phyloP scores from a whole-genome alignment of 2,329 filamentous ascomycete genomes.

The Tolypocladium endophyticum region DNA sequence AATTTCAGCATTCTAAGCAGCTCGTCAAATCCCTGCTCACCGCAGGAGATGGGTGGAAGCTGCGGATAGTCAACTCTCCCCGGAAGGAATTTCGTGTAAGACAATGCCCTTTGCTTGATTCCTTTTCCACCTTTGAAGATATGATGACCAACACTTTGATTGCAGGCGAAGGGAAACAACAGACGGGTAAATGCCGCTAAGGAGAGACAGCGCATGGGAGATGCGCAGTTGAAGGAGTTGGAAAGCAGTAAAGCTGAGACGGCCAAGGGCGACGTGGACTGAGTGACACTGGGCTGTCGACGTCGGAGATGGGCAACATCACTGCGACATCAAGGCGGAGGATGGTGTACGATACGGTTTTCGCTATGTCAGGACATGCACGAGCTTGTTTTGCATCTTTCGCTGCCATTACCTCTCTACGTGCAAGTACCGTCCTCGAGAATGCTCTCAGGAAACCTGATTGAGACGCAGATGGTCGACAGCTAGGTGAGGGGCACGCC shows the following conservation, averaged over 20 bases:
- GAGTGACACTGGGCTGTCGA: neutral
- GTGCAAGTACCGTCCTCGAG: too few species aligned
- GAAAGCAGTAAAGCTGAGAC: neutral
- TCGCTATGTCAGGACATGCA: neutral
- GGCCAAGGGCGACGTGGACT: neutral
- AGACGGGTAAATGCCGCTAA: slow-evolving; percentile 1
- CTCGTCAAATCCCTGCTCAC: slow-evolving; percentile 16
- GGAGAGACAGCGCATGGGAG: neutral
- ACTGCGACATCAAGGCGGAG: too few species aligned
- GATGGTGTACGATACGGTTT: too few species aligned
- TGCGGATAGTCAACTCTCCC: slow-evolving; percentile 15
- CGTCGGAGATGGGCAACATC: too few species aligned
- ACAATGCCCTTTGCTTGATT: neutral
- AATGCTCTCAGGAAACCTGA: too few species aligned
- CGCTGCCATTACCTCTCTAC: too few species aligned
- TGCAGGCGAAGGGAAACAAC: slow-evolving; percentile 3
- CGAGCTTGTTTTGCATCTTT: too few species aligned
- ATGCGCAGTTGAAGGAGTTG: neutral
- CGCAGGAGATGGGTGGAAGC: slow-evolving; percentile 12
- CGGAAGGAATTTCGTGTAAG: slow-evolving; percentile 11
- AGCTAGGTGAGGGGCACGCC: too few species aligned
- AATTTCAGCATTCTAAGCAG: slow-evolving; percentile 12
- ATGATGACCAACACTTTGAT: neutral
- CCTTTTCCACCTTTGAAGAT: neutral
- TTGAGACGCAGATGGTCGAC: too few species aligned